Percentiles rank a stretch among this genome's conserved stretches.
Conservation (phyloP, 2,329 filamentous ascomycete genomes). For the Aphanoascus verrucosus region DNA sequence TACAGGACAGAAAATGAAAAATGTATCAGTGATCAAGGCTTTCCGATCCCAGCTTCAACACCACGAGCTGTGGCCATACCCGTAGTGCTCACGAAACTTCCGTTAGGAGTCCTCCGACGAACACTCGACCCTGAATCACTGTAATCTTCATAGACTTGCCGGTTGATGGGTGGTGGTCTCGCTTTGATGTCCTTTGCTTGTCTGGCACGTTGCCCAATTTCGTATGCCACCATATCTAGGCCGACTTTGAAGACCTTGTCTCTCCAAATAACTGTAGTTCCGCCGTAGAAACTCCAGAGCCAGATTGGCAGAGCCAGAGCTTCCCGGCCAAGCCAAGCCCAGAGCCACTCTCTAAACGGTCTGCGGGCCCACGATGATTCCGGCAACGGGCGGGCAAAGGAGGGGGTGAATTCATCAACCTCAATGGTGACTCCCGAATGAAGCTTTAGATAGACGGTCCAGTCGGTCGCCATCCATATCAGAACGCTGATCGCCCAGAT, state of each 20-base stretch:
- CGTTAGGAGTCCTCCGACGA: constrained; percentile 13
- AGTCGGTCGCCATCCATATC: constrained; percentile 66
- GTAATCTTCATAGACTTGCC: not conserved
- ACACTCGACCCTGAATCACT: constrained; percentile 5
- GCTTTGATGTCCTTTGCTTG: not conserved
- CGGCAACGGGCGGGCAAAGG: constrained; percentile 52
- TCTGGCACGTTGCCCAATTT: constrained; percentile 21
- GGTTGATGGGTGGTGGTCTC: not conserved
- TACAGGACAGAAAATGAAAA: not conserved
- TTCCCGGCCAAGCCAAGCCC: constrained; percentile 79
- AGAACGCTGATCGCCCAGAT: constrained; percentile 57
- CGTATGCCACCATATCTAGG: constrained; percentile 70
- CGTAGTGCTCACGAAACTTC: constrained; percentile 6
- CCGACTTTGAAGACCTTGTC: constrained; percentile 72
- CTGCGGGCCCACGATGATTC: constrained; percentile 39
- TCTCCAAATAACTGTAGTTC: constrained; percentile 76
- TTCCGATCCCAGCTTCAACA: constrained; percentile 2
- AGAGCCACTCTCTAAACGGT: constrained; percentile 58
- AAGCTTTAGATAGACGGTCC: constrained; percentile 59
- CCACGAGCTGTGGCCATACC: constrained; percentile 4
- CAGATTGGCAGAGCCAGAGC: constrained; percentile 76
- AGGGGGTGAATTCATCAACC: constrained; percentile 59
- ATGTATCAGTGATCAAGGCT: not conserved
- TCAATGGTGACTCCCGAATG: constrained; percentile 64
- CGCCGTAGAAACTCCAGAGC: constrained; percentile 81